Evolutionary conservation across 139 green algal species (phyloP), one percentile per base, ranked within the genome.

Genomic region (Tetradesmus obliquus): DNA sequence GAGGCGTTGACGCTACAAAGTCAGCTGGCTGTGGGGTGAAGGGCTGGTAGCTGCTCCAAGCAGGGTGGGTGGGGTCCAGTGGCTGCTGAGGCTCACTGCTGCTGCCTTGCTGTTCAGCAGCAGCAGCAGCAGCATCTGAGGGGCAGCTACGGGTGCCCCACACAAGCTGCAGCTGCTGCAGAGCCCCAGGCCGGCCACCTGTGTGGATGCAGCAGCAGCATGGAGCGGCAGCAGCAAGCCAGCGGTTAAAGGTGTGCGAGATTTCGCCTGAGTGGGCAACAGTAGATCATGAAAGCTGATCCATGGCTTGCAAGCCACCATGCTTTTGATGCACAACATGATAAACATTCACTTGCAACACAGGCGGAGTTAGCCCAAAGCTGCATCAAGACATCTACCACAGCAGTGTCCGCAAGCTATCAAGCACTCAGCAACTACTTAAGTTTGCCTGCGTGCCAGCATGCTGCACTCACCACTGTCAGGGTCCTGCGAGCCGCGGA

Each of bases 161-260:
- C 24, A 82, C 76, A 55, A 82, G 76, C 76, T 82, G 76, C 76
- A 82, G 76, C 76, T 82, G 76, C 76, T 82, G 76, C 76, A 82
- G n/a, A 20, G n/a, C 3, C 6, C 76, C 76, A 10, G 76, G 76
- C 1, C 76, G 76, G 3, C 76, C 76, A 82, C 76, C 76, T 82
- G n/a, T 5, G 6, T 19, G 17, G 24, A 45, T 7, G n/a, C 45
- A 45, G 32, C 32, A 45, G 32, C n/a, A 82, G 76, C 3, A 24
- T 20, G 51, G 20, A 55, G n/a, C 22, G 22, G 76, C 76, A 17
- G 57, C 1, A 66, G 57, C 57, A 66, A 45, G 32, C 32, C 32
- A 45, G 32, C 0, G 32, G 0, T 45, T 0, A 45, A 45, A 45
- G 32, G 32, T 45, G 32, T 0, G 32, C 0, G 32, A 45, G 32